Conservation (phyloP, 345 rosid species). For the rapeseed (Brassica napus) region Da-Ae NC_063444.1:1418501-1419000, state of each 20-base stretch:
- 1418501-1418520: slow-evolving; percentile 72
- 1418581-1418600: slow-evolving; percentile 62
- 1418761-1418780: slow-evolving; percentile 67
- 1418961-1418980: background rate
- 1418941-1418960: background rate
- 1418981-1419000: background rate
- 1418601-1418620: slow-evolving; percentile 52
- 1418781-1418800: slow-evolving; percentile 73
- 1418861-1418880: slow-evolving; percentile 83
- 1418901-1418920: background rate
- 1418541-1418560: slow-evolving; percentile 81
- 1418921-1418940: background rate
- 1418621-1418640: slow-evolving; percentile 54
- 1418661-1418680: slow-evolving; percentile 49
- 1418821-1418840: slow-evolving; percentile 85
- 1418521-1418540: slow-evolving; percentile 71
- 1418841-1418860: slow-evolving; percentile 87
- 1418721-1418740: slow-evolving; percentile 21
- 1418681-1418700: background rate
- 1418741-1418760: slow-evolving; percentile 78
- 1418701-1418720: background rate
- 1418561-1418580: slow-evolving; percentile 63
- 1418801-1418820: slow-evolving; percentile 64
- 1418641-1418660: slow-evolving; percentile 68
- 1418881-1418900: slow-evolving; percentile 73